Conservation (phyloP, 2,329 filamentous ascomycete genomes). For the Dryadomyces quercivorus region DNA sequence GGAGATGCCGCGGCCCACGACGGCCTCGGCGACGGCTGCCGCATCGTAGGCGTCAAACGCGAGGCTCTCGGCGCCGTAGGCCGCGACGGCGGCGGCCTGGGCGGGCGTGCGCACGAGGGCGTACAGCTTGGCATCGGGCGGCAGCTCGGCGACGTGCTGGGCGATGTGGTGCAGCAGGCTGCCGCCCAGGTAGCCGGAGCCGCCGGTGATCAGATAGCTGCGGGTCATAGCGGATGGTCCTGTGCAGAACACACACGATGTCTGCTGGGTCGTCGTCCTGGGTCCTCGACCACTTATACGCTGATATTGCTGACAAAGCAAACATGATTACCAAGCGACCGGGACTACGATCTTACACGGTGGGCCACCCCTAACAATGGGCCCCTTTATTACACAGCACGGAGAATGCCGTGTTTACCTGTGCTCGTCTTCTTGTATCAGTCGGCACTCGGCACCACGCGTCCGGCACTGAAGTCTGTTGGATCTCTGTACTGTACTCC, state of each 20-base stretch:
- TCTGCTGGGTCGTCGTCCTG: too few species aligned
- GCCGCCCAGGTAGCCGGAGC: constrained; percentile 40
- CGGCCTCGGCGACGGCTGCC: constrained; percentile 19
- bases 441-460: too few species aligned
- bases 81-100: constrained; percentile 30
- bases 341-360: too few species aligned
- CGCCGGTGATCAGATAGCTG: constrained; percentile 34
- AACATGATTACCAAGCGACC: too few species aligned
- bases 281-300: too few species aligned
- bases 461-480: too few species aligned
- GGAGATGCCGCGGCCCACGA: constrained; percentile 30
- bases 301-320: too few species aligned
- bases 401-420: too few species aligned
- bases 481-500: too few species aligned
- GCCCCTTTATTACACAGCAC: too few species aligned
- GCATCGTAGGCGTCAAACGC: constrained; percentile 25
- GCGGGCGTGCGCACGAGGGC: constrained; percentile 32
- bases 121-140: constrained; percentile 28
- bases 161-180: constrained; percentile 29
- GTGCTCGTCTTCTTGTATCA: too few species aligned
- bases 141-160: constrained; percentile 20
- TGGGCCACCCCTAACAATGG: too few species aligned
- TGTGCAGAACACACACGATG: background rate
- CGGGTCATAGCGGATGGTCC: background rate
- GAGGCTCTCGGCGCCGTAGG: constrained; percentile 30